Evolutionary conservation across 768 basidiomycete genomes (phyloP), one percentile per base, ranked within the genome.

Genomic region (Macrolepiota albuminosa): DNA sequence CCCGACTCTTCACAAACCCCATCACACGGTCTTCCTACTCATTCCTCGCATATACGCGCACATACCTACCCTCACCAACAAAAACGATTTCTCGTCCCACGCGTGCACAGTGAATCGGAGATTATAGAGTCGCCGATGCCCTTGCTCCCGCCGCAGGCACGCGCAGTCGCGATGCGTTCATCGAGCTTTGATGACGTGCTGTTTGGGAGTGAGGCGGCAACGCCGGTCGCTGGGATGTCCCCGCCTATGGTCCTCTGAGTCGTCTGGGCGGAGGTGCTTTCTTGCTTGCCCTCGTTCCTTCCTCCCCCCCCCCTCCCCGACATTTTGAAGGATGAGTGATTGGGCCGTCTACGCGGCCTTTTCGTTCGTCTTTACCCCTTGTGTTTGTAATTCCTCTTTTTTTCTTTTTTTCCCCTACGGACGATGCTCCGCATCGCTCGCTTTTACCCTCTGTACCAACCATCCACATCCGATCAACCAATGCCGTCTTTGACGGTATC

Each of bases 81-180:
- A 45, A 54, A 61, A 24, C 57, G 63, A 37, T 63, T 61, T 16
- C 56, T 62, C 16, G 59, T 72, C 11, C 70, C 75, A 18, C 72
- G 76, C 24, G 72, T 77, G n/a, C 75, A 74, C 29, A 84, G 84
- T 16, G 78, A 76, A 2, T 84, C 84, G 36, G 84, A 80, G 65
- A 72, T 87, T 11, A 83, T 39, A 16, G 52, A 39, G 37, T 39
- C 40, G n/a, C 11, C 84, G 81, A 78, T 34, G 74, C 80, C 56
- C 63, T 84, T 24, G 18, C 43, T 46, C 9, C 43, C 34, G 45
- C 48, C 18, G 10, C 56, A 45, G 7, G 51, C 11, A 14, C 26
- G 51, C 7, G 52, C 51, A 18, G 33, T 33, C 24, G 45, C 52
- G 26, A 21, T 66, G 29, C 65, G 69, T 8, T 72, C 73, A 16